Conservation (phyloP, 371 early-diverging fungal species). For the Conidiobolus incongruus region DNA sequence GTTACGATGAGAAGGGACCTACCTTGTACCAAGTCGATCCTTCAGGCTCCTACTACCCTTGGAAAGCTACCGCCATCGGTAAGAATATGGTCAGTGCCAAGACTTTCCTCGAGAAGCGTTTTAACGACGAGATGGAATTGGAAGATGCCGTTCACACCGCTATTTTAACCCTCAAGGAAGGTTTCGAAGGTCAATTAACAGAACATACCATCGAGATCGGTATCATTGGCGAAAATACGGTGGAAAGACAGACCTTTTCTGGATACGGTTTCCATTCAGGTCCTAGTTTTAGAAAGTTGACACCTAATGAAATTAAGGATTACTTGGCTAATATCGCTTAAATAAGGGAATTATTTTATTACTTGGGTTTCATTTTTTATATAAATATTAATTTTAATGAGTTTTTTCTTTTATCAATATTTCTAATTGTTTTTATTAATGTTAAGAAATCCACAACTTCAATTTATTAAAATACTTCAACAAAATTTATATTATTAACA, state of each 20-base stretch:
- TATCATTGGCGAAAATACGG: conserved; percentile 39
- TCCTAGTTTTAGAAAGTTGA: conserved; percentile 44
- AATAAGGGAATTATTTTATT: no score
- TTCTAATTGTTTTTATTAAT: no score
- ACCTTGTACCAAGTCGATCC: conserved; percentile 96
- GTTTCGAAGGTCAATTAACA: conserved; percentile 89
- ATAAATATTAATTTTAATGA: no score
- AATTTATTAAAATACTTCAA: no score
- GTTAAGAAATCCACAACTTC: no score
- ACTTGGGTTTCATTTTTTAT: no score
- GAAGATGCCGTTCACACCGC: conserved; percentile 98
- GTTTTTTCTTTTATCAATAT: no score
- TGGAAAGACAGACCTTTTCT: conserved; percentile 17
- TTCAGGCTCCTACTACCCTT: conserved; percentile 92
- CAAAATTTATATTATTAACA: no score
- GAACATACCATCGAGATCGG: conserved; percentile 89
- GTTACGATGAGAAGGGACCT: conserved; percentile 80
- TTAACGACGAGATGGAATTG: conserved; percentile 76
- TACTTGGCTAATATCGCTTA: conserved; percentile 84
- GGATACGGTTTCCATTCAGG: not conserved
- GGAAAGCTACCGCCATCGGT: conserved; percentile 97
- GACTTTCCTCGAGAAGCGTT: conserved; percentile 95
- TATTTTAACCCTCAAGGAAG: conserved; percentile 92
- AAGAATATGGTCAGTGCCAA: conserved; percentile 97
- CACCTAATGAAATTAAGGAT: conserved; percentile 69